phyloP scores from a whole-genome alignment of 768 basidiomycete species.

The Phanerochaete sordida region DNA sequence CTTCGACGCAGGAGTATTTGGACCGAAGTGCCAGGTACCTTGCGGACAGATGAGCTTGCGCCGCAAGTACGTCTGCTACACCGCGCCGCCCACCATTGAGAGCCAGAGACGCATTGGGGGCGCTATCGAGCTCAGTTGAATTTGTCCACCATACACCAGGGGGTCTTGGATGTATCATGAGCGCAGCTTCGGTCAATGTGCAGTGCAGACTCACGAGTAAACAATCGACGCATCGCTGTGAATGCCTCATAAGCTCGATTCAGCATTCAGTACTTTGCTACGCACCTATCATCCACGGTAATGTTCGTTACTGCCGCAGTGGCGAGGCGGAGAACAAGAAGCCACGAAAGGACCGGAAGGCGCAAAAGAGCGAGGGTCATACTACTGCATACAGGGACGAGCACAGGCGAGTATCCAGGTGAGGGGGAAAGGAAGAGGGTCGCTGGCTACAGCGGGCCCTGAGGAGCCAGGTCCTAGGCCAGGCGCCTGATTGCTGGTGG shows the following conservation, averaged over 20 bases:
- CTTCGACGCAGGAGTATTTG: not conserved
- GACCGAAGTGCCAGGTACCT: not conserved
- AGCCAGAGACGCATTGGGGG: not conserved
- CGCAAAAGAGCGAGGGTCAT: not conserved
- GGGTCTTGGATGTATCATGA: not conserved
- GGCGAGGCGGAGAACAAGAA: not conserved
- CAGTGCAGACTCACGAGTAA: not conserved
- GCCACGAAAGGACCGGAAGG: constrained; percentile 7
- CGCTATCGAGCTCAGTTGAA: too few relatives aligned
- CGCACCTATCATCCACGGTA: constrained; percentile 5
- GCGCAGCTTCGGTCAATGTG: not conserved
- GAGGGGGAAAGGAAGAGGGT: not conserved
- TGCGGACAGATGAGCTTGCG: not conserved
- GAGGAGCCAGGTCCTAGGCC: too few relatives aligned
- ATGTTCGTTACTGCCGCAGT: not conserved
- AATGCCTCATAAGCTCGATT: not conserved
- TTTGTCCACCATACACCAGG: not conserved
- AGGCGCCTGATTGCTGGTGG: not conserved
- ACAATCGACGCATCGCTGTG: not conserved
- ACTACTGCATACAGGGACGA: not conserved
- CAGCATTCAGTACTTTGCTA: not conserved
- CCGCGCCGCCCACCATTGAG: not conserved
- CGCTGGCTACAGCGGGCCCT: not conserved
- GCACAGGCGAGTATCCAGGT: not conserved
- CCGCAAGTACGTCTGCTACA: not conserved